Evolutionary conservation across 2,329 filamentous ascomycete species (phyloP).

Genomic region (Fusarium annulatum): DNA sequence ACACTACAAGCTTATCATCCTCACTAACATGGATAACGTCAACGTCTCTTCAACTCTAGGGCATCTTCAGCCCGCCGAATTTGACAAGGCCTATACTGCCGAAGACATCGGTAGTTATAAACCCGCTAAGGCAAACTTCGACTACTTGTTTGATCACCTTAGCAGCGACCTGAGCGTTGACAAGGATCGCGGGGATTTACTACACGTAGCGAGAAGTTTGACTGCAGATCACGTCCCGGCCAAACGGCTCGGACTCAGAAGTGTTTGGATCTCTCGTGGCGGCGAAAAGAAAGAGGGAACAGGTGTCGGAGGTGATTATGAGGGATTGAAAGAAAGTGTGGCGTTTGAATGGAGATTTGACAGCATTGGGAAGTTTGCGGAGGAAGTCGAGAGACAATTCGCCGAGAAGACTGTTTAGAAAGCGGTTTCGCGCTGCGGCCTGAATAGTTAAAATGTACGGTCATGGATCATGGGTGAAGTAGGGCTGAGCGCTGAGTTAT

Average conservation of each 20-base stretch:
- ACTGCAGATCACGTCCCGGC: constrained; percentile 24
- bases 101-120: constrained; percentile 25
- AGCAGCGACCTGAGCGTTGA: constrained; percentile 3
- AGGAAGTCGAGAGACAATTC: constrained; percentile 24
- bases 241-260: background rate
- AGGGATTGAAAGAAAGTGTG: background rate
- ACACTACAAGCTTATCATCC: constrained; percentile 11
- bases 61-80: constrained; percentile 1
- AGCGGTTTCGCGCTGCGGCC: background rate
- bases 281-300: constrained; percentile 3
- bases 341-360: constrained; percentile 26
- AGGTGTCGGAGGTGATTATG: constrained; percentile 15
- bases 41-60: background rate
- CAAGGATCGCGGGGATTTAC: constrained; percentile 7
- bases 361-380: constrained; percentile 5
- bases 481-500: background rate
- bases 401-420: background rate
- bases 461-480: background rate
- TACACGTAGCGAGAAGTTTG: constrained; percentile 26
- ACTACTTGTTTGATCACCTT: constrained; percentile 7
- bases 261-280: constrained; percentile 20
- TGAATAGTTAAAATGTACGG: background rate
- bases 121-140: constrained; percentile 15
- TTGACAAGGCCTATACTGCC: constrained; percentile 18
- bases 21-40: constrained; percentile 21